Evolutionary conservation across 805 yeast genomes (phyloP), one percentile per base, ranked within the genome.

Genomic region (Kluyveromyces starmeri): DNA sequence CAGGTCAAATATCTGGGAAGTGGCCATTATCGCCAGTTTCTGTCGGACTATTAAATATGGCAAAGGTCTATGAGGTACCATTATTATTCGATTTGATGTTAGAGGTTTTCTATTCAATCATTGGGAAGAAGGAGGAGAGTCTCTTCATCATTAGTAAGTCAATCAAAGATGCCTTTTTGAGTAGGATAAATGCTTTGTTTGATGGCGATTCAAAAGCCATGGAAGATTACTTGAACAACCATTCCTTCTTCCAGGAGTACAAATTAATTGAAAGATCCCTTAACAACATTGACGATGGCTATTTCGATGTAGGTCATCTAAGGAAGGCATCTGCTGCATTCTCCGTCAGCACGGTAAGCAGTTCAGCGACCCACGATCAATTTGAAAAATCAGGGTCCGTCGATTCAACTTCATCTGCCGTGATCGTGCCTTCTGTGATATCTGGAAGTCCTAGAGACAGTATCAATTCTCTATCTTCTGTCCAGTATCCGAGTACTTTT

Each of bases 1-100:
- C 88, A 4, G 94, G 92, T 1, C 86, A 81, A 53, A 72, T 83
- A 15, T 84, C 84, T 17, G 73, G 78, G 35, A 77, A 71, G 45
- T 81, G 89, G 89, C 57, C 67, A n/a, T 56, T 82, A 25, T 63
- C 71, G 2, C 89, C 92, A 0, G 75, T 82, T 0, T 71, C 81
- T 0, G 62, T 80, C 25, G 85, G 80, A 43, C 65, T 76, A 30
- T 61, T 81, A 43, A 53, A 75, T 21, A 65, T 78, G 47, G 68
- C 88, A 2, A 77, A 78, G 45, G 66, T 73, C 40, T 80, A 75
- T 48, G 78, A 78, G 40, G 66, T 82, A 16, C 88, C 89, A 2
- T 58, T 82, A 33, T 59, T 83, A 18, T 78, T 78, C 51, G 85
- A 79, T 46, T 62, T 81, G 47, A 71, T 81, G 32, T 60, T 74